Base-by-base conservation (phyloP, 495 filamentous ascomycete genomes). In the Sordaria brevicollis region DNA sequence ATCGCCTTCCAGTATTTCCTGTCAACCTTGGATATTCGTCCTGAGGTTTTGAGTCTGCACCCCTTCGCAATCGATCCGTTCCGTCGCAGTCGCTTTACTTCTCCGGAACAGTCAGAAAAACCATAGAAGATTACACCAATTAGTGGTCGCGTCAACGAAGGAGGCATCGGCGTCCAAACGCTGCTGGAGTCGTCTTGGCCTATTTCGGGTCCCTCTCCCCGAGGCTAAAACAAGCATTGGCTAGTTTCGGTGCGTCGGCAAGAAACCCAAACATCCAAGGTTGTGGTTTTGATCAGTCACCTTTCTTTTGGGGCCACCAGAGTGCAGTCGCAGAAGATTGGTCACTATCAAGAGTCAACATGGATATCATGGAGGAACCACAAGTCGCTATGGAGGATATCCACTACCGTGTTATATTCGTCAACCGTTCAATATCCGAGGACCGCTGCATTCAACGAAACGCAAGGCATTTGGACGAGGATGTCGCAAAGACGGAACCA, bases 361-460 rank as follows among this genome's bases (percentile, higher is more conserved):
- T 62, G 49, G 49, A 62, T 31, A 62, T 62, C 49, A 62, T 62
- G 49, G 49, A 62, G 49, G 49, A 62, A 62, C 49, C 49, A 62
- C 49, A 62, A 33, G 49, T 62, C 33, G 49, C 75, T 69, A 91
- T 92, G 89, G 91, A 92, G 79, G 83, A 84, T 79, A 84, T 87
- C 74, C 82, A 87, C 71, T 94, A 90, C 81, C 89, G 91, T 81
- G 88, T 92, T 70, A 89, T 95, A 72, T 95, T 93, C 78, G 91
- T 95, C 70, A 91, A 95, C 81, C 89, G 89, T 76, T 87, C 88
- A 67, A 87, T 91, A 67, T 82, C 81, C 71, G 83, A 88, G 72
- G 89, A 93, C 71, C 83, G 89, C 35, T 66, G 68, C 66, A 68
- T 76, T 10, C 43, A 41, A 35, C 66, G 65, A 36, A 41, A 36